Evolutionary conservation across 768 basidiomycete genomes (phyloP), one percentile per base, ranked within the genome.

Genomic region (Leccinum barrowsii): DNA sequence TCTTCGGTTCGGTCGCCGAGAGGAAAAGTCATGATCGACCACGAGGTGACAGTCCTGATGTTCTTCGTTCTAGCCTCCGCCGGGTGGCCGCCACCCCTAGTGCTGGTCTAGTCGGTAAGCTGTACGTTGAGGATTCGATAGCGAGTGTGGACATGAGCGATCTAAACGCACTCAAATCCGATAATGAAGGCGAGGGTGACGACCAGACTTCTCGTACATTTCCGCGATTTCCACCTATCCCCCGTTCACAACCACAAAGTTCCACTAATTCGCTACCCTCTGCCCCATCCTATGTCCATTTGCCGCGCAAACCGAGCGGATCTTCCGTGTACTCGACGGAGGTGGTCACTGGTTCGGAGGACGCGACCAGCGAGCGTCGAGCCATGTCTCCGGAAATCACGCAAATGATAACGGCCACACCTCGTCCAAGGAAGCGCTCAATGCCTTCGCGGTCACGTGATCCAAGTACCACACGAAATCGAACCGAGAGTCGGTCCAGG

Each of bases 331-430:
- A 8, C 17, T 59, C 63, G 4, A 13, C 35, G 32, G 59, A 63
- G 59, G 63, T 63, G 56, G 53, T 54, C 13, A 46, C 61, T 32
- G 37, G 48, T 24, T 52, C 56, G 46, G 63, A 63, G 52, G 59
- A 54, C 21, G 15, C 46, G 49, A 32, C 52, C 1, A 46, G 55
- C 42, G 50, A 58, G 47, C 46, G 30, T 37, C 63, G 72, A 40
- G 66, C 74, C 35, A 50, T 59, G 50, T 74, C 72, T 42, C 78
- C 79, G 1, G 78, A 80, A 50, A 72, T 80, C 56, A 59, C 65
- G 6, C 65, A 75, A 7, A 78, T 80, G 21, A 70, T 79, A 34
- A 73, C 75, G 3, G 64, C 62, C 12, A 78, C 76, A 4, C 76
- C 76, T 0, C 74, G 75, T 13, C 74, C 72, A 11, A 70, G 72